Evolutionary conservation across 139 green algal genomes (phyloP).

Genomic region (Desmodesmus armatus): DNA sequence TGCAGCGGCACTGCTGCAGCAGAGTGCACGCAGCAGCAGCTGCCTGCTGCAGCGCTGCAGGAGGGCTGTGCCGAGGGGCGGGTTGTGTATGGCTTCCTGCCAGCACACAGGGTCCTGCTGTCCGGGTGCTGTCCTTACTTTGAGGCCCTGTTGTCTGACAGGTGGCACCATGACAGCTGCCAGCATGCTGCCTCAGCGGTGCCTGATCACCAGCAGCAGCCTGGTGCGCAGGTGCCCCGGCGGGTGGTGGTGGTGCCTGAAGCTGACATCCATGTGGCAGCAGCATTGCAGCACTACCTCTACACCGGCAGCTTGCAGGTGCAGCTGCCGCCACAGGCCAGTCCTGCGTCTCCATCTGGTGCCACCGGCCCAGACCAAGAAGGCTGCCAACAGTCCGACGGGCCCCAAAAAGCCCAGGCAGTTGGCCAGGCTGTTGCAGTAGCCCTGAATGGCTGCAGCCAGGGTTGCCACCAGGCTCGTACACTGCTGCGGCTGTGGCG

Average conservation of each 20-base stretch:
- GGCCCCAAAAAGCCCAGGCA: not conserved
- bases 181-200: not conserved
- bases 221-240: not conserved
- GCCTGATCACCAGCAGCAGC: not conserved
- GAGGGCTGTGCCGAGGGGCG: too few relatives aligned
- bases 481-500: constrained; percentile 33
- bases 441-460: constrained; percentile 1
- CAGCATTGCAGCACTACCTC: constrained; percentile 20
- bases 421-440: not conserved
- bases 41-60: not conserved
- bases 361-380: not conserved
- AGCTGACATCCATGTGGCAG: constrained; percentile 12
- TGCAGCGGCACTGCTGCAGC: too few relatives aligned
- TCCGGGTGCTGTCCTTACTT: not conserved
- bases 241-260: constrained; percentile 11
- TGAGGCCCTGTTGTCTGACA: constrained; percentile 7
- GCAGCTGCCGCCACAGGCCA: not conserved
- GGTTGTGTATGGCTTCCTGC: too few relatives aligned
- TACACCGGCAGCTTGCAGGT: not conserved
- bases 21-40: constrained; percentile 23
- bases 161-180: constrained; percentile 11
- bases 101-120: constrained; percentile 23
- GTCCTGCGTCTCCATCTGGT: too few relatives aligned
- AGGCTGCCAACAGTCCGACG: not conserved
- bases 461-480: not conserved